phyloP scores from a whole-genome alignment of 495 filamentous ascomycete genomes.

The Aspergillus ellipticus region DNA sequence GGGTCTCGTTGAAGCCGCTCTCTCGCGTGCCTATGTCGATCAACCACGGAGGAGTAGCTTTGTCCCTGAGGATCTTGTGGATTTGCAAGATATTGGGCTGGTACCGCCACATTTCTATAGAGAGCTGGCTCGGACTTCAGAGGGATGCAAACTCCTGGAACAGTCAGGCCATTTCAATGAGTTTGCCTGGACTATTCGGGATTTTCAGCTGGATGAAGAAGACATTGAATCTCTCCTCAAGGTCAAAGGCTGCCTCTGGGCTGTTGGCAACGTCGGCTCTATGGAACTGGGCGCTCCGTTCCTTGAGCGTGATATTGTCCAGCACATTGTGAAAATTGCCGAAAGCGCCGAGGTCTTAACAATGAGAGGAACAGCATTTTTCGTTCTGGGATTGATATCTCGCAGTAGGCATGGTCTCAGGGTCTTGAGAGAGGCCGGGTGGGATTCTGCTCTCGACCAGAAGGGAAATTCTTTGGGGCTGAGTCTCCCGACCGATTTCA shows the following conservation, averaged over 20 bases:
- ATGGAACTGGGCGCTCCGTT: constrained; percentile 97
- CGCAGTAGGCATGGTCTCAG: constrained; percentile 88
- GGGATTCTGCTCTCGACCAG: constrained; percentile 85
- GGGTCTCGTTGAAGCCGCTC: constrained; percentile 85
- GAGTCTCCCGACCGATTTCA: constrained; percentile 76
- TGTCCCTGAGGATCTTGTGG: constrained; percentile 53
- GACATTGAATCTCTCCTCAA: constrained; percentile 87
- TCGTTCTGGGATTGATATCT: constrained; percentile 88
- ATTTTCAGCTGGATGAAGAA: constrained; percentile 75
- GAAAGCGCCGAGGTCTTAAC: constrained; percentile 83
- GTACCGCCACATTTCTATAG: constrained; percentile 97
- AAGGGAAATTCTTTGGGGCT: constrained; percentile 81
- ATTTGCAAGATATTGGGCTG: constrained; percentile 56
- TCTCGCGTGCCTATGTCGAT: constrained; percentile 82
- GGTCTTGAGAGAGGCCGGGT: constrained; percentile 79
- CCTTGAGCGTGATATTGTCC: constrained; percentile 78
- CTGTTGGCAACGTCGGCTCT: constrained; percentile 93
- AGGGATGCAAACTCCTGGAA: constrained; percentile 84
- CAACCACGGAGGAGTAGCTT: constrained; percentile 40
- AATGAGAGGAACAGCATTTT: constrained; percentile 92
- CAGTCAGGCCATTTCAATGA: constrained; percentile 95
- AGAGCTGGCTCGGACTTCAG: constrained; percentile 85
- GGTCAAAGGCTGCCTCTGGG: constrained; percentile 96
- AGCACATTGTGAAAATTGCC: constrained; percentile 80
- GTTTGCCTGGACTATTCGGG: constrained; percentile 81